Evolutionary conservation across 345 rosid species (phyloP), one percentile per base, ranked within the genome.

Genomic region (Sisymbrium altissimum): DNA sequence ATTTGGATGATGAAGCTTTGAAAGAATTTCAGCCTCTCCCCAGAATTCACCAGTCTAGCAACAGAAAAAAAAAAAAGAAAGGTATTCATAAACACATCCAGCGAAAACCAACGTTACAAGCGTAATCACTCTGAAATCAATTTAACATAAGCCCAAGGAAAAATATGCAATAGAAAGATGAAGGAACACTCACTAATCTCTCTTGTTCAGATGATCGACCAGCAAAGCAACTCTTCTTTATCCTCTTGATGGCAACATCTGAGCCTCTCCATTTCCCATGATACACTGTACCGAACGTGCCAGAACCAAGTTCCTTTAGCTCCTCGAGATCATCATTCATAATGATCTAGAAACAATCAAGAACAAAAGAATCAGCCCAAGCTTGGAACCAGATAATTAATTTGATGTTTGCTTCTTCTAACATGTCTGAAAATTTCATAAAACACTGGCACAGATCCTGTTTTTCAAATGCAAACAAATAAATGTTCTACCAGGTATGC

Each of bases 241-340:
- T 89, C 66, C 96, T 85, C 86, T 92, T 95, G 66, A 95, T 92
- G 59, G 98, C 98, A 80, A 95, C 97, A 85, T 95, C 98, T 17
- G 97, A 87, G 54, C 98, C 99, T 60, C 94, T 92, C 98, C 99
- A 95, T 79, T 95, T 92, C 73, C 99, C 99, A 83, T 95, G 99
- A 76, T 92, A 95, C 48, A 95, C 97, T 40, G 98, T 95, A 62
- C 99, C 99, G 84, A 92, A 95, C 48, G 96, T 88, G 54, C 99
- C 99, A 68, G 99, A 90, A 78, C 98, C 99, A 46, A 95, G 79
- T 78, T 92, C 99, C 78, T 76, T 92, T 66, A 90, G 84, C 83
- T 95, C 99, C 87, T 92, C 98, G 48, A 95, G 89, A 81, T 92
- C 99, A 50, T 90, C 98, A 75, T 92, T 87, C 79, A 81, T 84